These are phyloP conservation scores for Plasmodium inui DNA, from an alignment of 169 alveolate genomes.

Conservation along the genomic window DNA sequence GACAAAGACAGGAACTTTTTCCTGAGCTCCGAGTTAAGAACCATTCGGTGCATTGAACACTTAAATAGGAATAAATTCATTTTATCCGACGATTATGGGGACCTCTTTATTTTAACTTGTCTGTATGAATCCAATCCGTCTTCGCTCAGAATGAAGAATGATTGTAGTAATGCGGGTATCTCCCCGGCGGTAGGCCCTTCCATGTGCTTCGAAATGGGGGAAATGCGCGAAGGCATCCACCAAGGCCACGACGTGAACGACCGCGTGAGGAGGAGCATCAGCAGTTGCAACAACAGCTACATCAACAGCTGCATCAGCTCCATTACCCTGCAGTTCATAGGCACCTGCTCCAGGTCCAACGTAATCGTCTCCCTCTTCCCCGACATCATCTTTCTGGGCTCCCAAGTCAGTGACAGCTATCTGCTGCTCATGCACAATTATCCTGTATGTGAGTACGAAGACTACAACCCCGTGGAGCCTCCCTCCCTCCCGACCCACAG, in stretches of 20 bases:
- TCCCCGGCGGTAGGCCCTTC: not conserved
- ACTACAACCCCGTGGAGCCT: conserved; percentile 29
- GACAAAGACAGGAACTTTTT: conserved; percentile 34
- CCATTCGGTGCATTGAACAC: conserved; percentile 54
- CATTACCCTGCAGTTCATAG: conserved; percentile 47
- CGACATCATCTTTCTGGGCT: conserved; percentile 57
- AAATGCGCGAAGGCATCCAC: not conserved
- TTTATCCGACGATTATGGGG: conserved; percentile 73
- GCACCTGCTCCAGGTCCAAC: conserved; percentile 62
- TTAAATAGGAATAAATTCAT: conserved; percentile 20
- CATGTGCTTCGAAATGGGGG: not conserved
- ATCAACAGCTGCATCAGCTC: not conserved
- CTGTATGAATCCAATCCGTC: not conserved
- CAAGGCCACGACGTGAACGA: not conserved
- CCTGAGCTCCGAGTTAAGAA: conserved; percentile 64
- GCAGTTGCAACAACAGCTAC: not conserved
- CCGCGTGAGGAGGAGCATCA: not conserved
- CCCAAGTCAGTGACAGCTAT: conserved; percentile 71
- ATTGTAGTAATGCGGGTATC: not conserved
- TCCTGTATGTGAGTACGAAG: conserved; percentile 26
- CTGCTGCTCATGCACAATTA: conserved; percentile 45
- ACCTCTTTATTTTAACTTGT: conserved; percentile 41
- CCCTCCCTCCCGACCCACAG: not conserved
- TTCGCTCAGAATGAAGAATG: not conserved
- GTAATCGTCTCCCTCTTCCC: conserved; percentile 45